Conservation (phyloP, 2,329 filamentous ascomycete species). For the Coniochaeta ligniaria region DNA sequence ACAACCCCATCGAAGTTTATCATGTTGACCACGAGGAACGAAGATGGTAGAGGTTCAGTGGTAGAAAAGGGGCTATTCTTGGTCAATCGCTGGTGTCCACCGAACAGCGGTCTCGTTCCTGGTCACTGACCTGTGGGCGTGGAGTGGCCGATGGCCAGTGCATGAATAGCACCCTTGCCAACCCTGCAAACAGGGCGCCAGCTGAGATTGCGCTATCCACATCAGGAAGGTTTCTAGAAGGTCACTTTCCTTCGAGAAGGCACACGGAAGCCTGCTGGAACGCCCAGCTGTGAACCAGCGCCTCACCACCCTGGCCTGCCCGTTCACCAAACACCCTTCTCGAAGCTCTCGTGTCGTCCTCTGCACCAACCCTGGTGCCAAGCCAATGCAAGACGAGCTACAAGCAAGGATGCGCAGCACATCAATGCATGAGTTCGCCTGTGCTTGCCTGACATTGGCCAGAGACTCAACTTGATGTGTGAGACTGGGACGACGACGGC, state of each 20-base stretch:
- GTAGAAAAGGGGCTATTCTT: neutral
- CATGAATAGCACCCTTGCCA: neutral
- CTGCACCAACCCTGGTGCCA: neutral
- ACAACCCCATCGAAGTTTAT: too few species aligned
- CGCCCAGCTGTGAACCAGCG: too few species aligned
- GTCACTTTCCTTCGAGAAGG: neutral
- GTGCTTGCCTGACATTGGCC: neutral
- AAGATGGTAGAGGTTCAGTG: neutral
- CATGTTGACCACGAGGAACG: neutral
- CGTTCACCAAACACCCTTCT: neutral
- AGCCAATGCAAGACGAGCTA: neutral
- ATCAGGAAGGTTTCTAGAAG: conserved; percentile 3
- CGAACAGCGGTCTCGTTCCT: neutral
- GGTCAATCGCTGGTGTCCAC: neutral
- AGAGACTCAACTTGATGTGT: neutral
- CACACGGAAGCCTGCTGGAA: neutral
- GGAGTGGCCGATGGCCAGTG: neutral
- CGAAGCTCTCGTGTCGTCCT: neutral
- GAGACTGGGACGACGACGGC: neutral
- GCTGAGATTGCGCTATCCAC: conserved; percentile 1
- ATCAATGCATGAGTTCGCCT: neutral
- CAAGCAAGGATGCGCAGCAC: neutral
- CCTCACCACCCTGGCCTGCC: too few species aligned
- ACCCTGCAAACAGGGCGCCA: neutral
- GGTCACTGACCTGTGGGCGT: neutral